A percentile compares a stretch with the other conserved stretches of the same genome.
These are phyloP conservation scores for Diaporthe nobilis DNA, from an alignment of 2,329 filamentous ascomycete species.

Conservation along the genomic window DNA sequence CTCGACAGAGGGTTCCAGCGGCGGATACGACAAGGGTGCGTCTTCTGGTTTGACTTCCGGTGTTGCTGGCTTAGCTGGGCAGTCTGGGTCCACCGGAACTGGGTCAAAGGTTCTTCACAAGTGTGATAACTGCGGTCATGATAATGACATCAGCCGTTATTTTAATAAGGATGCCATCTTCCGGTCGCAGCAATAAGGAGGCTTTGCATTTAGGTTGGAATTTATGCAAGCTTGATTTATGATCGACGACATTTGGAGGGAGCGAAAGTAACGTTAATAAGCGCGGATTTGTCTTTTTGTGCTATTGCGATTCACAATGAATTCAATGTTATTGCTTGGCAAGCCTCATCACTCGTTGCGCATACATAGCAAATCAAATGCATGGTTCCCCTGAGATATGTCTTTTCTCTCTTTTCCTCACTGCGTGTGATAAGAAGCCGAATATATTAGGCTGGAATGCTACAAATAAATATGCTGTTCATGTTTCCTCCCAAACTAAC, in stretches of 20 bases:
- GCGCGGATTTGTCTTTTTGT: not conserved
- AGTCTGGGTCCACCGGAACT: conserved; percentile 37
- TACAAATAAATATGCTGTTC: not conserved
- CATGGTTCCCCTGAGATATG: too few species aligned
- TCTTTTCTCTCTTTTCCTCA: too few species aligned
- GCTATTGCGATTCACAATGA: not conserved
- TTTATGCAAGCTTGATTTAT: not conserved
- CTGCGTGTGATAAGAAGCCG: too few species aligned
- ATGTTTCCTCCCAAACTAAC: too few species aligned
- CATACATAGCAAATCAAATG: too few species aligned
- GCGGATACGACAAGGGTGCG: not conserved
- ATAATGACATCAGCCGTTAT: conserved; percentile 45
- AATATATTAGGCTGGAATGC: too few species aligned
- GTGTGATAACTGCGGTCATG: conserved; percentile 44
- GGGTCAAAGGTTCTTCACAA: conserved; percentile 43
- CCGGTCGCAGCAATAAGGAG: not conserved
- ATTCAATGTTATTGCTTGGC: too few species aligned
- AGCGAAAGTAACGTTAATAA: too few species aligned
- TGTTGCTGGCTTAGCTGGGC: not conserved
- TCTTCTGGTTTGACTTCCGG: not conserved
- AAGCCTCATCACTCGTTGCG: too few species aligned
- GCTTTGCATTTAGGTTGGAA: too few species aligned
- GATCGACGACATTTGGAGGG: not conserved
- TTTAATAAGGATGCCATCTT: conserved; percentile 43
- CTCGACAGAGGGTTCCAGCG: not conserved